Base-by-base conservation (phyloP, 2,329 filamentous ascomycete genomes). In the Colletotrichum filicis region DNA sequence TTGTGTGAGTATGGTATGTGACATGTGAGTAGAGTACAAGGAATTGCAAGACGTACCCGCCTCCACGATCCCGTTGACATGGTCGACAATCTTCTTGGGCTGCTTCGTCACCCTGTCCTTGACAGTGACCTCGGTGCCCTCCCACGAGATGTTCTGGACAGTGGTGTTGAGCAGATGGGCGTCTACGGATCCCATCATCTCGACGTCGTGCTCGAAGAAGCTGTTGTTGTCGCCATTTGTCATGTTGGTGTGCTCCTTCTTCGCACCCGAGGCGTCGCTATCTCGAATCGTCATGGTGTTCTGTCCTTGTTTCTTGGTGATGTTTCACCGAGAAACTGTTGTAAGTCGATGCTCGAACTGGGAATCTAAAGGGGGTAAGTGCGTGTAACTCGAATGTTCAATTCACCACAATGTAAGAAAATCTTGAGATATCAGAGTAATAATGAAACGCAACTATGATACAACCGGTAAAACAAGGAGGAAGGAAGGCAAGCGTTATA, bases 31-130 rank as follows among this genome's bases (percentile, higher is more conserved):
- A 35, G 32, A 35, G 32, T 35, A 35, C 11, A 35, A 35, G 32
- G 32, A 35, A 12, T 5, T 30, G 32, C 32, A 35, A 35, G 32
- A 35, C 32, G 32, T 35, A 35, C 90, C 91, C 37, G 92, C 91
- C 79, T 91, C 84, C 57, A 93, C 89, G 63, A 90, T 82, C 12
- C 93, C 93, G 77, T 88, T 87, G 60, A 92, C 88, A 76, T 89
- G 84, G 37, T 89, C 86, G 5, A 95, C 86, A 71, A 95, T 91
- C 22, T 87, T 85, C 76, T 91, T 90, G 1, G 89, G 86, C 74
- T 89, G 79, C 76, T 92, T 92, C 1, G 91, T 92, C 74, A 90
- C 85, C 5, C 90, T 86, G 80, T 95, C 93, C 77, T 94, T 93
- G 75, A 96, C 93, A 0, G 88, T 91, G 60, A 95, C 93, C 0